Evolutionary conservation across 2,329 filamentous ascomycete genomes (phyloP).

Genomic region (Colletotrichum sp.): DNA sequence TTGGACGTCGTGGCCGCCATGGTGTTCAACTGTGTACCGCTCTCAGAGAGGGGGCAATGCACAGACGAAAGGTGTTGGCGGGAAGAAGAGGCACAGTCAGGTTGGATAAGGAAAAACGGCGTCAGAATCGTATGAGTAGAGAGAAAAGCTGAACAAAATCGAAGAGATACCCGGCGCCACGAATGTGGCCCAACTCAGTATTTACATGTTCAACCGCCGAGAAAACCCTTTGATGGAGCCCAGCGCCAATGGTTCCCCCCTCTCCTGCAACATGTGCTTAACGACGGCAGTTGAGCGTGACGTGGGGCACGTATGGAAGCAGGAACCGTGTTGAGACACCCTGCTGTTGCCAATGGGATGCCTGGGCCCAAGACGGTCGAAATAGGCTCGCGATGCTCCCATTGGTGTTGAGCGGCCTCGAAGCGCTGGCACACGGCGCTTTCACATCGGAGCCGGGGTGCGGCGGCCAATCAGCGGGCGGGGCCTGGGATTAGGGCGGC

Average conservation of each 20-base stretch:
- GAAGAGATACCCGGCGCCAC: conserved; percentile 22
- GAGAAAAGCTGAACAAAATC: conserved; percentile 16
- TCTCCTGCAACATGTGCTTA: not conserved
- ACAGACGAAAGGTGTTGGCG: not conserved
- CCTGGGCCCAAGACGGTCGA: conserved; percentile 5
- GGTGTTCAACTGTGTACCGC: conserved; percentile 9
- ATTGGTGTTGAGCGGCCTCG: conserved; percentile 21
- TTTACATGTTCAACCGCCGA: conserved; percentile 13
- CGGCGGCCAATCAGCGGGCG: conserved; percentile 13
- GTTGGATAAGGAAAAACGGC: not conserved
- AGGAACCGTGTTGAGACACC: conserved; percentile 4
- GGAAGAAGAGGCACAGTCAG: not conserved
- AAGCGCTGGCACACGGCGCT: conserved; percentile 22
- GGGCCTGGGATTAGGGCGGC: conserved; percentile 10
- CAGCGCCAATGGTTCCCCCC: not conserved
- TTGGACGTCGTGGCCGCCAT: conserved; percentile 45
- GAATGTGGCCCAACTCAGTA: conserved; percentile 20
- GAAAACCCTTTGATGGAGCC: not conserved
- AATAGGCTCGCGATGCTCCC: conserved; percentile 6
- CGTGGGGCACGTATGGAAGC: not conserved
- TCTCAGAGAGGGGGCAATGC: not conserved
- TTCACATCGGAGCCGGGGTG: conserved; percentile 17
- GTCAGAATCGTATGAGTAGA: conserved; percentile 19
- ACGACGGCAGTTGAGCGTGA: conserved; percentile 5
- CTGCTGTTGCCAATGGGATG: not conserved